These are phyloP conservation scores for Aurifilum marmelostoma DNA, from an alignment of 2,329 filamentous ascomycete genomes.

Conservation along the genomic window DNA sequence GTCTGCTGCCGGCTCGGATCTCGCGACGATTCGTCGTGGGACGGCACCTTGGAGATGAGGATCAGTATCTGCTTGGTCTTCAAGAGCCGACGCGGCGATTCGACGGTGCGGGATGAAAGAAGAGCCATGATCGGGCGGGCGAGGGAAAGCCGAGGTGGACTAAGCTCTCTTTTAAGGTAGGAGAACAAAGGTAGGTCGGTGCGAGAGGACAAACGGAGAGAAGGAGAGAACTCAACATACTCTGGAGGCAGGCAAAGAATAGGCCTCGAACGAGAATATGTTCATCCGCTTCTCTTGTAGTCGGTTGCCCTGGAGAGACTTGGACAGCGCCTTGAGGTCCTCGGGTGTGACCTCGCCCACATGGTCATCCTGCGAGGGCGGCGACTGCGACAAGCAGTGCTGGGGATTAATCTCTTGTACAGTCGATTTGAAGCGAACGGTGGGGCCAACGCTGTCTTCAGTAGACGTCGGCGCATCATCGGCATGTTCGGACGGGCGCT, in stretches of 20 bases:
- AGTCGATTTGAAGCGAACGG: conserved; percentile 73
- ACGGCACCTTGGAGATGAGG: conserved; percentile 53
- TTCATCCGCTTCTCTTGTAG: conserved; percentile 83
- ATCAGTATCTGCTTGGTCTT: conserved; percentile 27
- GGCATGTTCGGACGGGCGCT: conserved; percentile 20
- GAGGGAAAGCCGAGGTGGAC: background rate
- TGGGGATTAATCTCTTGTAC: conserved; percentile 70
- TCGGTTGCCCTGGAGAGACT: conserved; percentile 71
- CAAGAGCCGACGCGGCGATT: background rate
- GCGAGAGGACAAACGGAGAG: conserved; percentile 31
- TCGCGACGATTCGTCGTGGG: conserved; percentile 57
- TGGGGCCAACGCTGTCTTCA: conserved; percentile 43
- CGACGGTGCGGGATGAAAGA: background rate
- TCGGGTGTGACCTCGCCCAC: conserved; percentile 53
- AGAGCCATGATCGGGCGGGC: conserved; percentile 10
- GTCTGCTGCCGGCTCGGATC: conserved; percentile 68
- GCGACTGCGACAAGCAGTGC: conserved; percentile 35
- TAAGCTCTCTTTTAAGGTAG: conserved; percentile 1
- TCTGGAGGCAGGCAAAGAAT: conserved; percentile 83
- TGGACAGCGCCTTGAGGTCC: conserved; percentile 72
- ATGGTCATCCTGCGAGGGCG: conserved; percentile 26
- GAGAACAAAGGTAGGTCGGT: conserved; percentile 26
- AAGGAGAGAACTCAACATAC: conserved; percentile 57
- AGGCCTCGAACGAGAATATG: conserved; percentile 86
- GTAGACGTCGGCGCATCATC: conserved; percentile 33